Conservation (phyloP, 441 rosid species). For the Omphalea diandra region DNA sequence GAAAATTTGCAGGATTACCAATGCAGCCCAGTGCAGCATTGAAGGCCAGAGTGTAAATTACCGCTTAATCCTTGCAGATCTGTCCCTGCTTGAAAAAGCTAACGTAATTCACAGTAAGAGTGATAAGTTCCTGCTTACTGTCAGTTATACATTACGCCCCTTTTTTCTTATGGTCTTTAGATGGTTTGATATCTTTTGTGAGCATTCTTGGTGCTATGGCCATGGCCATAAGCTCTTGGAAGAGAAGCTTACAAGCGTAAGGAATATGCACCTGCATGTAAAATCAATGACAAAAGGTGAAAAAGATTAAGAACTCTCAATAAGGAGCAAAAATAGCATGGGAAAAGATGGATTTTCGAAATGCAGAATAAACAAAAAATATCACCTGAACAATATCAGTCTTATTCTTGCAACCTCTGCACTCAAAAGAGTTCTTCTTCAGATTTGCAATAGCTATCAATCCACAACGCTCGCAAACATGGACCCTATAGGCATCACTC, state of each 20-base stretch:
- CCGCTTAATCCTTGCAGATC: background rate
- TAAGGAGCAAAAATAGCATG: background rate
- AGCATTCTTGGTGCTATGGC: conserved; percentile 98
- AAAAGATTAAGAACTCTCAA: background rate
- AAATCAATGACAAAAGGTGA: background rate
- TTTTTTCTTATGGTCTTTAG: conserved; percentile 59
- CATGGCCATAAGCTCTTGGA: conserved; percentile 99
- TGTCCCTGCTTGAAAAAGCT: background rate
- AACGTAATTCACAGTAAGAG: background rate
- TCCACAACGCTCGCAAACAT: conserved; percentile 89
- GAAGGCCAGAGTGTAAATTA: background rate
- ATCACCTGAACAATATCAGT: conserved; percentile 88
- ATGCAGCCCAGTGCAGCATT: background rate
- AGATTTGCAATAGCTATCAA: conserved; percentile 93
- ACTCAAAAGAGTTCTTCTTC: conserved; percentile 86
- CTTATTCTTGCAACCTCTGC: conserved; percentile 98
- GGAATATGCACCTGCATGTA: conserved; percentile 80
- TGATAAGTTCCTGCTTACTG: background rate
- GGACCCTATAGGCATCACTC: conserved; percentile 96
- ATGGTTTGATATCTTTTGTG: conserved; percentile 52
- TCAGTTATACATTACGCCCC: conserved; percentile 37
- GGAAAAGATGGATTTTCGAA: background rate
- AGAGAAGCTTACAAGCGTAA: conserved; percentile 88
- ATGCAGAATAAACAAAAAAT: background rate
- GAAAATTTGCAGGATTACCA: background rate